These are phyloP conservation scores for Polyporus tsugae DNA, from an alignment of 1,284 basidiomycete species.

Conservation along the genomic window DNA sequence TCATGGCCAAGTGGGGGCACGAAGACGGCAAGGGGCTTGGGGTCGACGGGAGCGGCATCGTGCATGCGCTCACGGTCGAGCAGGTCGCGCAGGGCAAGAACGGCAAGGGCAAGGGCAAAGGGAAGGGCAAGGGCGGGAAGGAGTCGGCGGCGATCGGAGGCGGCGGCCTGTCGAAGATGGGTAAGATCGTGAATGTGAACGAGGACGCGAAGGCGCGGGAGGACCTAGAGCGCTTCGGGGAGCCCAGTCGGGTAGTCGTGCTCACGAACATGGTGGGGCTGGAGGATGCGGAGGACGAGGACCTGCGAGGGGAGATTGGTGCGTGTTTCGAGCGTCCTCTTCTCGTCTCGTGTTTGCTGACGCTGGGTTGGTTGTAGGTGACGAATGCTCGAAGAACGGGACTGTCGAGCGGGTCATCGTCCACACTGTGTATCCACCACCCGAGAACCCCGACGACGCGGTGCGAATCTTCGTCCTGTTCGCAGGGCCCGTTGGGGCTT, in stretches of 20 bases:
- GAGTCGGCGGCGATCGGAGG: conserved; percentile 26
- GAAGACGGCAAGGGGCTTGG: conserved; percentile 93
- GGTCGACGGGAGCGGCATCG: conserved; percentile 83
- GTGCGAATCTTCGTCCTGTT: conserved; percentile 89
- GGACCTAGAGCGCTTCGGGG: conserved; percentile 83
- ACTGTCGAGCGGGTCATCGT: conserved; percentile 90
- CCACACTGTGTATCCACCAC: conserved; percentile 75
- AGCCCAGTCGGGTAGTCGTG: conserved; percentile 88
- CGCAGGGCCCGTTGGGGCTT: conserved; percentile 89
- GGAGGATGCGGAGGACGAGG: conserved; percentile 87
- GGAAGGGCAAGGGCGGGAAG: conserved; percentile 39
- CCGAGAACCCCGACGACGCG: conserved; percentile 67
- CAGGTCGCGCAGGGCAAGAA: conserved; percentile 57
- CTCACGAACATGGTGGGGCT: conserved; percentile 87
- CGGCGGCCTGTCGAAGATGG: conserved; percentile 60
- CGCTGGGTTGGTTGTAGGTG: conserved; percentile 55
- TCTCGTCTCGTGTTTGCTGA: background rate
- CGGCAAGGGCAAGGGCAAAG: conserved; percentile 43
- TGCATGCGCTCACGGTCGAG: conserved; percentile 87
- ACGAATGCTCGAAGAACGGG: conserved; percentile 90
- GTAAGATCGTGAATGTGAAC: conserved; percentile 88
- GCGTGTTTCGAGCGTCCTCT: conserved; percentile 39
- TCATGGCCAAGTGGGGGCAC: conserved; percentile 96
- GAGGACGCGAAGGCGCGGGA: conserved; percentile 79
- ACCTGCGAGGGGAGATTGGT: conserved; percentile 89